Base-by-base conservation (phyloP, 2,329 filamentous ascomycete species). In the Helotiales sp. region DNA sequence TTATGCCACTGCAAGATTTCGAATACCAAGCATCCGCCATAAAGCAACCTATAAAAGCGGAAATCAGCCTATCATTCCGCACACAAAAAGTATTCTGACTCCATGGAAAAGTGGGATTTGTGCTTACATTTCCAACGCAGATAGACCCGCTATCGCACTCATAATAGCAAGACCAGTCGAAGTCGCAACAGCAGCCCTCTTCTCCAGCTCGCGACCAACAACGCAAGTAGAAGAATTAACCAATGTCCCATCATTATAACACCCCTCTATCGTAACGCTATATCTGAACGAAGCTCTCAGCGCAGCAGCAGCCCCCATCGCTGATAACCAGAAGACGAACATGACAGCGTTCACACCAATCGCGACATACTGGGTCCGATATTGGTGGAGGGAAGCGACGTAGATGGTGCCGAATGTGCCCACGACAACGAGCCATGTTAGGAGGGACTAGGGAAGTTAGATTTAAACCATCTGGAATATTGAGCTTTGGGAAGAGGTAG, bases 111-210 rank as follows among this genome's bases (percentile, higher is more conserved):
- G 2, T 38, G 5, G 34, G 15, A 8, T 2, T 38, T 38, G 13
- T 7, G 9, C 59, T 58, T 31, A 62, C 59, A 62, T 51, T n/a
- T 57, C 53, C 9, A 62, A 24, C 12, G 59, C 59, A 34, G 59
- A 59, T 5, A 62, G 12, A 10, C 56, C 56, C 25, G 59, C 59
- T 49, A 59, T 54, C 6, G 53, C 50, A 47, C 56, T 59, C 59
- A 62, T 54, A 1, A 55, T 46, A 3, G 36, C 12, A 25, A 62
- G 25, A 3, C 57, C 56, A 2, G 13, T 30, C 4, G 31, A 22
- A n/a, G 42, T 55, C 6, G 57, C 59, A 27, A 62, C 54, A 34
- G 58, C 58, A 13, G 29, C 51, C 29, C 58, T 38, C 33, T 57
- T 52, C 36, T 56, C 54, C 30, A 57, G 22, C 0, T 13, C 48